phyloP scores from a whole-genome alignment of 176 grass and related monocot genomes.

The Chrysopogon serrulatus region DNA sequence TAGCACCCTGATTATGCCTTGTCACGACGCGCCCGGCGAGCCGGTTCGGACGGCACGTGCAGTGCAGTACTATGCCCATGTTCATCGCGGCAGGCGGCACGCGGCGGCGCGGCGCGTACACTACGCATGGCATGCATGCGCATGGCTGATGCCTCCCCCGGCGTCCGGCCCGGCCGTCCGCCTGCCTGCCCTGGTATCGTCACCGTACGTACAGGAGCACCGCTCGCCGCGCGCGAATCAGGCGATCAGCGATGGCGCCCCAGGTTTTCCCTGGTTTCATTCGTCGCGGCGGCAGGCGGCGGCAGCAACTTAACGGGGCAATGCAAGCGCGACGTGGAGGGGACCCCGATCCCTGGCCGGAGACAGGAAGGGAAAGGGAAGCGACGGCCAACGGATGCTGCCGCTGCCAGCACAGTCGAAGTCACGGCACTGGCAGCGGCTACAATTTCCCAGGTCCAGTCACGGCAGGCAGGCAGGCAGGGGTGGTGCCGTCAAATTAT shows the following conservation, averaged over 20 bases:
- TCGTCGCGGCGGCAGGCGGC: neutral
- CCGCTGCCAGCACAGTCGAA: neutral
- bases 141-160: too few species aligned
- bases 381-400: conserved; percentile 9
- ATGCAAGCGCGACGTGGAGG: neutral
- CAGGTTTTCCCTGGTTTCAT: neutral
- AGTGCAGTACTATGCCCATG: neutral
- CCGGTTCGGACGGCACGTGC: neutral
- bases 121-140: too few species aligned
- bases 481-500: neutral
- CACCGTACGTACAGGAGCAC: neutral
- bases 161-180: too few species aligned
- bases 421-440: too few species aligned
- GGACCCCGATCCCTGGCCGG: neutral
- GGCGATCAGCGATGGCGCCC: neutral
- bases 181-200: too few species aligned
- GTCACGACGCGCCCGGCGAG: neutral
- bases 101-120: neutral
- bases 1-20: neutral
- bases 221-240: neutral
- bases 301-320: neutral
- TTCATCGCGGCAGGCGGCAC: neutral
- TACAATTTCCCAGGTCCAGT: neutral
- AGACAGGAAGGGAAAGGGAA: conserved; percentile 9
- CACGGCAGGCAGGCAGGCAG: too few species aligned